Evolutionary conservation across 371 early-diverging fungal genomes (phyloP), one percentile per base, ranked within the genome.

Genomic region (Mortierella sp.): DNA sequence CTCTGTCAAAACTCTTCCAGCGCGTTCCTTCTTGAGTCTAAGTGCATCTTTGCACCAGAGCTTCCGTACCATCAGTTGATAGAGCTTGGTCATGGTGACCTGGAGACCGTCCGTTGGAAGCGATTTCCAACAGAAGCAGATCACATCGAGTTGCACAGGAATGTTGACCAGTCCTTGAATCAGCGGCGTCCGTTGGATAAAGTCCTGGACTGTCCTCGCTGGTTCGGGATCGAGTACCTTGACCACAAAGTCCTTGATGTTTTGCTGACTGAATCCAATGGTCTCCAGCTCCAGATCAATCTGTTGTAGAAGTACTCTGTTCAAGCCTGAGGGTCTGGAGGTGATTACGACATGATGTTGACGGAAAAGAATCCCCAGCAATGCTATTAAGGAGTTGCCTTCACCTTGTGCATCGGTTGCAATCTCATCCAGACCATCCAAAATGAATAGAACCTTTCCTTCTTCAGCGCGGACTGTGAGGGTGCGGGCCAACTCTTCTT

Each of bases 351-450:
- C 63, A 7, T 66, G 37, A 2, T 70, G 47, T 55, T 71, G 76
- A 0, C 0, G 2, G 58, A 71, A 52, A 10, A 76, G 58, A 26
- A 4, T 3, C 10, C 6, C 19, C 22, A 76, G n/a, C 9, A 71
- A 52, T 50, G 19, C 6, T 43, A 14, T 43, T 29, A 76, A n/a
- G n/a, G 48, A 2, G n/a, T 14, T 29, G 47, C 8, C 50, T 19
- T 31, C 67, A 7, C 47, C 6, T 7, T 48, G 41, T 26, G 26
- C 11, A 64, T 75, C 65, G 26, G 26, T 45, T 13, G 31, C 55
- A 45, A 76, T 48, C 63, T 76, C 76, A 39, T 76, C 76, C 44
- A 69, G 58, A n/a, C 76, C 76, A 37, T 76, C 70, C 47, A 76
- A 44, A 39, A 76, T 44, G 61, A 76, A 76, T 24, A 76, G 67